These are phyloP conservation scores for Malus hybrid DNA, from an alignment of 331 rosid species.

Conservation along the genomic window DNA sequence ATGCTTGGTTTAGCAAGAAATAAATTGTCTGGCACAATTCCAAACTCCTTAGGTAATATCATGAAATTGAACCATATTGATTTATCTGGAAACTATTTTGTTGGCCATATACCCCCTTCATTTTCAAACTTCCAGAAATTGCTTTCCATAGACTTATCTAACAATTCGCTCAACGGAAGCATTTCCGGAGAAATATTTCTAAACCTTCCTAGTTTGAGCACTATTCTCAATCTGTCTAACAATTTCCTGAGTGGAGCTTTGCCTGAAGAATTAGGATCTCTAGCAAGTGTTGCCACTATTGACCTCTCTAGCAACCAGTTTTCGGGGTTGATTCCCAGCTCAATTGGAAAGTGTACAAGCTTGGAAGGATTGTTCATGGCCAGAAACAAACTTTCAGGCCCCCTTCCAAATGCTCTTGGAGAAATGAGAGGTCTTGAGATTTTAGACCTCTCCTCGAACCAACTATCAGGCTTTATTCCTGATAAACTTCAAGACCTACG, in stretches of 20 bases:
- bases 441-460: slow-evolving; percentile 68
- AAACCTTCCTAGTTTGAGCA: slow-evolving; percentile 41
- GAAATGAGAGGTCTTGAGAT: slow-evolving; percentile 45
- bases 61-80: slow-evolving; percentile 36
- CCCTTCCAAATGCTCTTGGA: slow-evolving; percentile 45
- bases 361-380: slow-evolving; percentile 46
- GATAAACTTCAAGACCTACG: slow-evolving; percentile 34
- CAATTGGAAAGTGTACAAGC: slow-evolving; percentile 51
- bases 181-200: slow-evolving; percentile 45
- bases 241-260: slow-evolving; percentile 55
- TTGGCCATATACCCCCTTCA: slow-evolving; percentile 36
- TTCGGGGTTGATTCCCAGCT: slow-evolving; percentile 40
- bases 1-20: slow-evolving; percentile 44
- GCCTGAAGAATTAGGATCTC: slow-evolving; percentile 42
- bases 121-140: slow-evolving; percentile 44
- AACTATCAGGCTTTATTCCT: slow-evolving; percentile 64
- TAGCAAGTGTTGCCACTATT: slow-evolving; percentile 29
- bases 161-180: slow-evolving; percentile 54
- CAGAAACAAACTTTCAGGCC: slow-evolving; percentile 46
- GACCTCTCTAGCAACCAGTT: slow-evolving; percentile 60
- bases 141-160: slow-evolving; percentile 51
- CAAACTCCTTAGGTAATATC: slow-evolving; percentile 52
- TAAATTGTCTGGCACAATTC: slow-evolving; percentile 46
- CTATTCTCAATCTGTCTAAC: slow-evolving; percentile 50
- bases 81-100: slow-evolving; percentile 48